These are phyloP conservation scores for Agaricales sp. DNA, from an alignment of 1,284 basidiomycete genomes.

Conservation along the genomic window DNA sequence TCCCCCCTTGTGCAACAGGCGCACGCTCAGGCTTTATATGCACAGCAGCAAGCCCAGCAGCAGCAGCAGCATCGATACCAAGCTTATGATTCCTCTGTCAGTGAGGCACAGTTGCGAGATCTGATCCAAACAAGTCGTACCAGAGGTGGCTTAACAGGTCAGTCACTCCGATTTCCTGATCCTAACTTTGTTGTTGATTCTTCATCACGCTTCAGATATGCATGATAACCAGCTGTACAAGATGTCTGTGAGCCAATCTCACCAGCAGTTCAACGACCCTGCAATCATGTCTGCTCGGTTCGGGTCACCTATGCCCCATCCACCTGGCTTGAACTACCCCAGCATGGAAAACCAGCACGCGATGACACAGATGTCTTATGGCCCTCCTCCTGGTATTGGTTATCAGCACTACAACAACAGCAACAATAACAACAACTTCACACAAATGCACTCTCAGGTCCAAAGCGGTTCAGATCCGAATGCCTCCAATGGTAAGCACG, in stretches of 20 bases:
- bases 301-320: conserved; percentile 20
- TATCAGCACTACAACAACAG: conserved; percentile 21
- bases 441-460: conserved; percentile 1
- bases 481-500: conserved; percentile 57
- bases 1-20: conserved; percentile 41
- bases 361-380: conserved; percentile 29
- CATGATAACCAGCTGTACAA: conserved; percentile 27
- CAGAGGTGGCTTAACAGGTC: conserved; percentile 19
- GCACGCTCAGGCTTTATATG: conserved; percentile 26
- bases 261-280: conserved; percentile 52
- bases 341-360: conserved; percentile 11
- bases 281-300: conserved; percentile 76
- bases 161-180: not conserved
- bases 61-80: conserved; percentile 39
- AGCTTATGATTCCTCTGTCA: conserved; percentile 46
- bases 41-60: conserved; percentile 15
- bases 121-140: conserved; percentile 62
- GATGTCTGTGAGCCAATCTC: conserved; percentile 26
- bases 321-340: conserved; percentile 14
- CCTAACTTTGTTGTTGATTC: conserved; percentile 12
- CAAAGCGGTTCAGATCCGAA: conserved; percentile 22
- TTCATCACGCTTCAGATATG: conserved; percentile 15
- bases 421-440: conserved; percentile 13
- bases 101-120: conserved; percentile 65
- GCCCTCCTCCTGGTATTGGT: conserved; percentile 48